These are phyloP conservation scores for Malus hybrid DNA, from an alignment of 331 rosid species.

Conservation along the genomic window DNA sequence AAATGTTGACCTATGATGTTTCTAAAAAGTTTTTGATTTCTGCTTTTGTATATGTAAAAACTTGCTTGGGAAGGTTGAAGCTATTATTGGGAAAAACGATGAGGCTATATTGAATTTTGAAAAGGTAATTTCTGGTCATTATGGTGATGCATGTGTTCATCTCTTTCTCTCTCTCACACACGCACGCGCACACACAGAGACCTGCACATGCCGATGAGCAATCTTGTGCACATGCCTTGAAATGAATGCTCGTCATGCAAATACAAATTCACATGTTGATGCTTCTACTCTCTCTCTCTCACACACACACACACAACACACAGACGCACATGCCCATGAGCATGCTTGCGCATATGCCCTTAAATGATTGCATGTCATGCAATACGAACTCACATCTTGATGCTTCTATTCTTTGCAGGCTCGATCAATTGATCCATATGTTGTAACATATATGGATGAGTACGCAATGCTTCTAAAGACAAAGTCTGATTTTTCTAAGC, in stretches of 20 bases:
- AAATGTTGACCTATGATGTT: slow-evolving; percentile 12
- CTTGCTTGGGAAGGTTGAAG: slow-evolving; percentile 66
- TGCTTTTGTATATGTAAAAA: slow-evolving; percentile 1
- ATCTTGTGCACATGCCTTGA: background rate
- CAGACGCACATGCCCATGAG: background rate
- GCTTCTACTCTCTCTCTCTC: slow-evolving; percentile 14
- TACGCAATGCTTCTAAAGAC: slow-evolving; percentile 94
- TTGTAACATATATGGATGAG: slow-evolving; percentile 92
- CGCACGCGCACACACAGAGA: no score
- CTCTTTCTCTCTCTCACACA: background rate
- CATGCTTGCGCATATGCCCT: background rate
- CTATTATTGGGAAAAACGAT: slow-evolving; percentile 82
- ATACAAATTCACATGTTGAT: background rate
- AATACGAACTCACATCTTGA: background rate
- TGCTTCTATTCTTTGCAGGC: slow-evolving; percentile 52
- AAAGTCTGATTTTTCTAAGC: slow-evolving; percentile 82
- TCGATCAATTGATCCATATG: slow-evolving; percentile 82
- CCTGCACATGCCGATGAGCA: background rate
- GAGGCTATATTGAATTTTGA: slow-evolving; percentile 94
- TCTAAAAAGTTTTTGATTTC: slow-evolving; percentile 7
- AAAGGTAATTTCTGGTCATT: slow-evolving; percentile 43
- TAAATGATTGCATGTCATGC: background rate
- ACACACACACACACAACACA: background rate
- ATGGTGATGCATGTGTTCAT: background rate
- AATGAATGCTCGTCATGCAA: background rate